Percentiles rank a stretch among this genome's conserved stretches.
phyloP scores from a whole-genome alignment of 2,329 filamentous ascomycete species.

The Apiospora pterosperma region DNA sequence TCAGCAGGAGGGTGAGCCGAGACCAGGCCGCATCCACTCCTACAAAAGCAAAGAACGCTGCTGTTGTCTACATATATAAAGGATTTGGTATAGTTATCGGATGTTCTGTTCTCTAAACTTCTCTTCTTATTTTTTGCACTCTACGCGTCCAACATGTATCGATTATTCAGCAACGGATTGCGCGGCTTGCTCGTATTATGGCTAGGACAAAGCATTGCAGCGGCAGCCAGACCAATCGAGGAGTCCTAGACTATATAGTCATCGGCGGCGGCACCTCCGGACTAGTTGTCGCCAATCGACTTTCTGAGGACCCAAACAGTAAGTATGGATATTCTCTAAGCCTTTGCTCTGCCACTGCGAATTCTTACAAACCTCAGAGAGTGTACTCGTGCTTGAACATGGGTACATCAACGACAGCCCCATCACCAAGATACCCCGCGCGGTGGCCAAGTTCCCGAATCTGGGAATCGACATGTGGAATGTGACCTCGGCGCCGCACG shows the following conservation, averaged over 20 bases:
- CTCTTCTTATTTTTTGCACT: too few relatives aligned
- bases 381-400: constrained; percentile 10
- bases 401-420: constrained; percentile 7
- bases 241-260: constrained; percentile 12
- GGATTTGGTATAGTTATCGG: not conserved
- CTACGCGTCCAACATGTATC: not conserved
- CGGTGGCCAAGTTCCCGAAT: not conserved
- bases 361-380: not conserved
- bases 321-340: not conserved
- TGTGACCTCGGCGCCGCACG: constrained; percentile 5
- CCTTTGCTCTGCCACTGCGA: not conserved
- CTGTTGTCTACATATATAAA: not conserved
- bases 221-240: not conserved
- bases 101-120: not conserved
- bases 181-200: not conserved
- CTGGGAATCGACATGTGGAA: constrained; percentile 4
- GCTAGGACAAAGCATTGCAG: not conserved
- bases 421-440: constrained; percentile 6
- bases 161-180: not conserved
- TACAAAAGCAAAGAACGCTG: not conserved
- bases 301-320: constrained; percentile 11
- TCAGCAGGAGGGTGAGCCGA: not conserved
- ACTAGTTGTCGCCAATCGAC: constrained; percentile 12
- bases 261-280: constrained; percentile 14
- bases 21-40: not conserved